Percentiles rank a stretch among this genome's conserved stretches.
These are phyloP conservation scores for Saccharomyces jurei DNA, from an alignment of 805 yeast species.

Conservation along the genomic window DNA sequence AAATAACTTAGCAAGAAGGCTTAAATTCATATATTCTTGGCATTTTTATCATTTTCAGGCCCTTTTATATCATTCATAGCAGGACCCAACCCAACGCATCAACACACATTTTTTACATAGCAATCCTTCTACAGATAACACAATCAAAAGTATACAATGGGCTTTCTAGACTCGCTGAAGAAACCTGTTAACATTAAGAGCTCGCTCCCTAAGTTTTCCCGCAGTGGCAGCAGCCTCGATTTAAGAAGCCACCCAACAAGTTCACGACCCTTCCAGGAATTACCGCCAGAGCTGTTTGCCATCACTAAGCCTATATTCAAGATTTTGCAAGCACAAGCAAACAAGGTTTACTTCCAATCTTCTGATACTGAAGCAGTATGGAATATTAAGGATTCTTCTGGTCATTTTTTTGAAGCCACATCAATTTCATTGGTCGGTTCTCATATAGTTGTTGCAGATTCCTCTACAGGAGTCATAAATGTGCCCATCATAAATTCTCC, in stretches of 20 bases:
- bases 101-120: neutral
- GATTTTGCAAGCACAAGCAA: constrained; percentile 10
- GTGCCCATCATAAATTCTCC: constrained; percentile 6
- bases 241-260: neutral
- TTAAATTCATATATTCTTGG: neutral
- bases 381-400: constrained; percentile 4
- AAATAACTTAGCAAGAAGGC: neutral
- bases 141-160: constrained; percentile 1
- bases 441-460: constrained; percentile 4
- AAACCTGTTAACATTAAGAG: constrained; percentile 7
- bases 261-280: constrained; percentile 3
- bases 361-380: neutral
- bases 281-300: constrained; percentile 9
- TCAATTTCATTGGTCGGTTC: constrained; percentile 10
- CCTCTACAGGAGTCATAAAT: constrained; percentile 2
- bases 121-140: neutral
- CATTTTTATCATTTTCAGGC: neutral
- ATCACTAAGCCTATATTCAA: constrained; percentile 11
- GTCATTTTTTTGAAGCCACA: constrained; percentile 4
- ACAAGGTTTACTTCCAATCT: constrained; percentile 12
- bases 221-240: neutral
- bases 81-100: neutral
- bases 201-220: neutral
- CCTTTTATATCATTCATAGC: neutral
- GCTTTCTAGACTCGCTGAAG: constrained; percentile 4